These are phyloP conservation scores for Penicillium psychrosexuale DNA, from an alignment of 2,329 filamentous ascomycete genomes.

Conservation along the genomic window DNA sequence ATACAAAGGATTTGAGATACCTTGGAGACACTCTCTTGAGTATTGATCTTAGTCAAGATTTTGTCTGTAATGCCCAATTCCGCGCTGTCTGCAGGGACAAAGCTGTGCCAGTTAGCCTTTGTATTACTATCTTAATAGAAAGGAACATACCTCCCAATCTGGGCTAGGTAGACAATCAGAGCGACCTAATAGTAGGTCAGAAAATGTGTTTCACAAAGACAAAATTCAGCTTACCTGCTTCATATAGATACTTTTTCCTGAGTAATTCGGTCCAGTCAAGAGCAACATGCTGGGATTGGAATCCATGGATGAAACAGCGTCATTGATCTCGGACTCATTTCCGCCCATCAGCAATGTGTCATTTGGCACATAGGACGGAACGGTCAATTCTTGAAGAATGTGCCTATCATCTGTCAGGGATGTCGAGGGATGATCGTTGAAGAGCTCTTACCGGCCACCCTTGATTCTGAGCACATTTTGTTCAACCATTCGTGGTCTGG, in stretches of 20 bases:
- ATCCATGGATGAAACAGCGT: conserved; percentile 1
- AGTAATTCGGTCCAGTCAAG: conserved; percentile 92
- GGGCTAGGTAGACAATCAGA: conserved; percentile 85
- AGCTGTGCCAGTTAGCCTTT: conserved; percentile 51
- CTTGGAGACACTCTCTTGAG: conserved; percentile 64
- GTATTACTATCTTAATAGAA: neutral
- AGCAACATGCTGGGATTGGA: conserved; percentile 65
- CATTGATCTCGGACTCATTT: neutral
- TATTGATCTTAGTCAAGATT: conserved; percentile 81
- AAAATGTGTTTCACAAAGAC: neutral
- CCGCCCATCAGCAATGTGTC: conserved; percentile 69
- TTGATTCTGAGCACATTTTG: conserved; percentile 70
- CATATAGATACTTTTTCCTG: conserved; percentile 92
- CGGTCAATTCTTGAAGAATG: conserved; percentile 78
- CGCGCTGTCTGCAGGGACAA: conserved; percentile 75
- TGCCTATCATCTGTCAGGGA: conserved; percentile 51
- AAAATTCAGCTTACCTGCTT: conserved; percentile 60
- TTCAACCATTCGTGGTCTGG: conserved; percentile 64
- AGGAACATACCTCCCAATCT: conserved; percentile 62
- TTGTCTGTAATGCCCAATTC: conserved; percentile 85
- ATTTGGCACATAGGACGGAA: conserved; percentile 79
- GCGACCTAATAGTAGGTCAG: conserved; percentile 55
- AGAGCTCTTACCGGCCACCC: conserved; percentile 61
- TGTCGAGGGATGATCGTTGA: neutral
- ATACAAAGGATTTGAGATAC: conserved; percentile 21